phyloP scores from a whole-genome alignment of 176 grass and related monocot species.

The Pontederia crassipes region DNA sequence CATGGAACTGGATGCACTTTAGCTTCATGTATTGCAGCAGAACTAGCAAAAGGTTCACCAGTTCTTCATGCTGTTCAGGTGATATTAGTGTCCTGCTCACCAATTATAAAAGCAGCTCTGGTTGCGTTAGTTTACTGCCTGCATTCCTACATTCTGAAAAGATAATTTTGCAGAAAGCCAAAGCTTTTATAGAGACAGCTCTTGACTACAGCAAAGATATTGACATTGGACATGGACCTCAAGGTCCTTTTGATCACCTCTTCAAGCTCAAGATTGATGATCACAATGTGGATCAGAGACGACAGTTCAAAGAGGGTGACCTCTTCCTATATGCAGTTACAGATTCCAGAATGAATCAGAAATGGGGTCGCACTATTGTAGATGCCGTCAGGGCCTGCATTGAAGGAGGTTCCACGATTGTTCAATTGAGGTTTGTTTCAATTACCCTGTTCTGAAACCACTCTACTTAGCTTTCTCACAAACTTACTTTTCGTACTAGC shows the following conservation, averaged over 20 bases:
- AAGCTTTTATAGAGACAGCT: slow-evolving; percentile 68
- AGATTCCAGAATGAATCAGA: slow-evolving; percentile 79
- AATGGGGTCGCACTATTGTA: slow-evolving; percentile 60
- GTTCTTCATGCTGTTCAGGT: slow-evolving; percentile 82
- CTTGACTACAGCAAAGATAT: slow-evolving; percentile 76
- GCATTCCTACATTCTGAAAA: too few relatives aligned
- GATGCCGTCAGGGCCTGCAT: slow-evolving; percentile 67
- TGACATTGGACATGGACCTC: slow-evolving; percentile 62
- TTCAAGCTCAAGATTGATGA: slow-evolving; percentile 46
- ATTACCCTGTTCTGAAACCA: not conserved
- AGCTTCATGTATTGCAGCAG: slow-evolving; percentile 80
- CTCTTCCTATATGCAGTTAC: slow-evolving; percentile 91
- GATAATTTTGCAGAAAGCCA: slow-evolving; percentile 51
- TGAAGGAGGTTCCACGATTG: slow-evolving; percentile 74
- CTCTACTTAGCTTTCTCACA: not conserved
- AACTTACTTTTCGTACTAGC: not conserved
- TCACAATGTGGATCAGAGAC: slow-evolving; percentile 22
- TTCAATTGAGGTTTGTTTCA: slow-evolving; percentile 59
- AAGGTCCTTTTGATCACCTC: slow-evolving; percentile 88
- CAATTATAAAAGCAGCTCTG: too few relatives aligned
- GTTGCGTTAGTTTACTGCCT: too few relatives aligned
- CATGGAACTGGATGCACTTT: slow-evolving; percentile 98
- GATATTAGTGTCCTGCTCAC: not conserved
- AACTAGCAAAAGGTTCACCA: slow-evolving; percentile 72
- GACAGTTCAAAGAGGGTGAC: slow-evolving; percentile 41